Evolutionary conservation across 441 rosid genomes (phyloP).

Genomic region (Viola pubescens): DNA sequence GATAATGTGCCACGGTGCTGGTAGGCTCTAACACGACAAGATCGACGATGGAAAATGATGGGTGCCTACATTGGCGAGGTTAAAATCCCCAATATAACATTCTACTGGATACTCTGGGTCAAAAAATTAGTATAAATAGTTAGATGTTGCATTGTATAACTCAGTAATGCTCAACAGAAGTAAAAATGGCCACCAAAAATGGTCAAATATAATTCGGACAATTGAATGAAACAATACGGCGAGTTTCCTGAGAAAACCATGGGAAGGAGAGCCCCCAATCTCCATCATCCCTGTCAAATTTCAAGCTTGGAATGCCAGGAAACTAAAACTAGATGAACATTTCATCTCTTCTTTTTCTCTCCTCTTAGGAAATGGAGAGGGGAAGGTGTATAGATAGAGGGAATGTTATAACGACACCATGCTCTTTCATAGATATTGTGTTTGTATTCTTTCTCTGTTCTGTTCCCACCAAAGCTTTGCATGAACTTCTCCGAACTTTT

Average conservation of each 20-base stretch:
- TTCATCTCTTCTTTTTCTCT: background rate
- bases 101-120: too few species aligned
- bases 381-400: constrained; percentile 8
- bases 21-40: too few species aligned
- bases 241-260: constrained; percentile 1
- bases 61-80: too few species aligned
- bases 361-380: background rate
- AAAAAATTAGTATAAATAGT: too few species aligned
- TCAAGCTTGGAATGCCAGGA: background rate
- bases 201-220: constrained; percentile 7
- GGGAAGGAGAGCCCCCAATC: background rate
- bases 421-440: constrained; percentile 62
- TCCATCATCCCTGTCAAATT: constrained; percentile 4
- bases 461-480: constrained; percentile 98
- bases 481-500: constrained; percentile 81
- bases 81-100: too few species aligned
- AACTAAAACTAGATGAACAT: constrained; percentile 23
- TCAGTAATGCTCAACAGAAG: too few species aligned
- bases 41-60: too few species aligned
- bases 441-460: constrained; percentile 96
- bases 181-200: background rate
- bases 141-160: too few species aligned
- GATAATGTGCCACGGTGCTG: too few species aligned
- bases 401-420: constrained; percentile 7
- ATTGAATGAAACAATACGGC: constrained; percentile 10